Base-by-base conservation (phyloP, 2,329 filamentous ascomycete species). In the Zalaria sp. region DNA sequence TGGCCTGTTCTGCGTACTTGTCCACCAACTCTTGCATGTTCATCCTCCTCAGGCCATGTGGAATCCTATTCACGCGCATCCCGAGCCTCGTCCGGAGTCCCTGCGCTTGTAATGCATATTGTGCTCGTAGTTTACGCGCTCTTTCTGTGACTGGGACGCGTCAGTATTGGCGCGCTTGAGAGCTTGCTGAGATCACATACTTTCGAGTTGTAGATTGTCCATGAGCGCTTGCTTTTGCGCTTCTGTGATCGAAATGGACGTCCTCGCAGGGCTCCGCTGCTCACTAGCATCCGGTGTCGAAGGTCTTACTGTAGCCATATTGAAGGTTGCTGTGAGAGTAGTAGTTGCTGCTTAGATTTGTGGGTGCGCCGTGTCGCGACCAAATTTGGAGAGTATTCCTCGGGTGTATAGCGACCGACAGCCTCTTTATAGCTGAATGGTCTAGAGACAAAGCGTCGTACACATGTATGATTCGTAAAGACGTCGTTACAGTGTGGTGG, bases 51-150 rank as follows among this genome's bases (percentile, higher is more conserved):
- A 94, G 65, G 10, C 79, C 73, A 52, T 77, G 74, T 5, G 91
- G 91, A 40, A 96, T 91, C 41, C 91, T 80, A 58, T 95, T 94
- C 59, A 96, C 75, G 63, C 91, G 83, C 65, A 93, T 83, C 61
- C 95, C 88, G 40, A 98, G 81, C 46, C 89, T 81, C 46, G 86
- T 80, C 46, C 83, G 77, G 34, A 96, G 72, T 47, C 83, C 83
- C 59, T 89, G 83, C 25, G 87, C 83, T 61, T 94, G 88, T 6
- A 93, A 73, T 45, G 82, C 81, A 65, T 93, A 94, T 59, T 93
- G 87, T 5, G 88, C 82, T 53, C 88, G 78, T 46, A 96, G 70
- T 60, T 89, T 87, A 52, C 89, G 77, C 47, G 85, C 84, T 58
- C 88, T 78, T 64, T 93, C 83, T 11, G 84, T 87, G 50, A 94